Evolutionary conservation across 768 basidiomycete genomes (phyloP), one percentile per base, ranked within the genome.

Genomic region (Suillus clintonianus): DNA sequence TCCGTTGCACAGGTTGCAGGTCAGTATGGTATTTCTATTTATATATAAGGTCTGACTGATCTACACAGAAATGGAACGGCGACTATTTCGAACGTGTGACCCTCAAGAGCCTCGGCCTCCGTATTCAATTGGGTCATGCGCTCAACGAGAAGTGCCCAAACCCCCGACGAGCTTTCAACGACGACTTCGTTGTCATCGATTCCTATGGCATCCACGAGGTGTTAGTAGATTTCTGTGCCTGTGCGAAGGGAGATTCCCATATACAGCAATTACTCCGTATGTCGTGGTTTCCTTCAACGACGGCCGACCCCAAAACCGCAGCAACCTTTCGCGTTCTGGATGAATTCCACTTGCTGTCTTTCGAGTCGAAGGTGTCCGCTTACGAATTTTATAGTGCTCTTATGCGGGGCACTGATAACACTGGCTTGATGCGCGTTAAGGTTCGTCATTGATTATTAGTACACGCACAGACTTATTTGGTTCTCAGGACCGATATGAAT

Each of bases 361-460:
- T 76, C 45, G 69, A 68, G 54, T 74, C 70, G 1, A 76, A 78
- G 62, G 47, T 66, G 0, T 71, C 72, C 0, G 64, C 64, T 1
- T 76, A 68, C 55, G 72, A 77, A 37, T 75, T 71, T 34, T 74
- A 76, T 47, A 57, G 69, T 24, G 55, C 70, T 0, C 66, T 78
- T 4, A 43, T 60, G 5, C 60, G 74, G 1, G 45, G 71, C 0
- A 74, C 69, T 3, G 64, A 74, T 24, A 77, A 77, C 57, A 71
- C 69, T 1, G 75, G 74, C 4, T 36, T 66, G 5, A 53, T 37
- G 0, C 10, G 32, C 17, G 62, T 62, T 22, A 61, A 61, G 45
- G 60, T 61, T 43, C 9, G 42, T 43, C 6, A 43, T 43, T n/a
- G 8, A 57, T 43, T n/a, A 43, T 43, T 43, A 43, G 42, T 43